Conservation (phyloP, 805 yeast genomes). For the Tetrapisispora phaffii region DNA sequence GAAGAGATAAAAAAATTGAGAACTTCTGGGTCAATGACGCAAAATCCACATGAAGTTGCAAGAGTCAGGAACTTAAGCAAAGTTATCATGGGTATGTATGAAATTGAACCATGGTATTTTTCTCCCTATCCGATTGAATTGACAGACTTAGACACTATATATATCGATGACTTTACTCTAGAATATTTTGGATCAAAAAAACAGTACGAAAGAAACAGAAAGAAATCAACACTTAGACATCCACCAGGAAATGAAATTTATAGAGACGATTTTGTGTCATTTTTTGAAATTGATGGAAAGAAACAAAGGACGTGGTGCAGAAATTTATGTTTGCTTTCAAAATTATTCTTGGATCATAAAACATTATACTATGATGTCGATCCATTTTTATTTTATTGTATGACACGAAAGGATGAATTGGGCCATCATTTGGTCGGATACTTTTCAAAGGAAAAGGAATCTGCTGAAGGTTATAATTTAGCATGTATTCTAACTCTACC, state of each 20-base stretch:
- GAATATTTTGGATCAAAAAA: constrained; percentile 80
- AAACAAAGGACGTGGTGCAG: constrained; percentile 97
- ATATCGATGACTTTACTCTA: constrained; percentile 84
- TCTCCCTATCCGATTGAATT: constrained; percentile 94
- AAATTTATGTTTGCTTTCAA: constrained; percentile 81
- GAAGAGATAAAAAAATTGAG: constrained; percentile 87
- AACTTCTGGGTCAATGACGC: constrained; percentile 97
- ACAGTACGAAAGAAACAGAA: constrained; percentile 86
- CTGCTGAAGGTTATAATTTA: constrained; percentile 89
- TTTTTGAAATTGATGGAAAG: constrained; percentile 95
- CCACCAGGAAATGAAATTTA: constrained; percentile 99
- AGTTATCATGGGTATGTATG: constrained; percentile 78
- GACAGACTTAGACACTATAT: constrained; percentile 83
- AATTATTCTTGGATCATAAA: constrained; percentile 88
- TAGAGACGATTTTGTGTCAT: constrained; percentile 83
- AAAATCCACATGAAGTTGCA: constrained; percentile 75
- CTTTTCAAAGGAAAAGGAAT: constrained; percentile 93
- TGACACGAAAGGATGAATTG: constrained; percentile 79
- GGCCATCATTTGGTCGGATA: constrained; percentile 97
- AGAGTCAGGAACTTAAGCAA: constrained; percentile 74
- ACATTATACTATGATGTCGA: constrained; percentile 96
- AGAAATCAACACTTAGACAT: constrained; percentile 79
- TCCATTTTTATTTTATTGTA: constrained; percentile 90
- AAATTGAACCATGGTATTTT: constrained; percentile 98
- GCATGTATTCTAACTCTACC: constrained; percentile 96